A percentile compares a stretch with the other conserved stretches of the same genome.
Evolutionary conservation across 78 protist species (phyloP).

Genomic region (slime mould (Dictyostelium discoideum)): DNA sequence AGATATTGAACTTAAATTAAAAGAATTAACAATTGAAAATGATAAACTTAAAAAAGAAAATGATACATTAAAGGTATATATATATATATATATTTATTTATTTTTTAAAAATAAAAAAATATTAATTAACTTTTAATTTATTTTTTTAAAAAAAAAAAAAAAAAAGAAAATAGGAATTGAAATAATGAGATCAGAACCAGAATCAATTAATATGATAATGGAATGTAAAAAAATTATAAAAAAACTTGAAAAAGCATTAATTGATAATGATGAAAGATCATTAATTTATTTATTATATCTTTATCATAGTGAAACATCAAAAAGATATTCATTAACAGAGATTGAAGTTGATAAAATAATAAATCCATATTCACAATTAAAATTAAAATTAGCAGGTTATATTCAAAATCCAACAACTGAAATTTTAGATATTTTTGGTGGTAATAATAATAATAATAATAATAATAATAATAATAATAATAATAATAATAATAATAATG

Average conservation of each 20-base stretch:
- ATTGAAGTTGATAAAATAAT: neutral
- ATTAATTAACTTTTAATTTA: too few species aligned
- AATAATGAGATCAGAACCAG: neutral
- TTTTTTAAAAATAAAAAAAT: too few species aligned
- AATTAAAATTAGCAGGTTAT: neutral
- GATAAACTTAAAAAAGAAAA: neutral
- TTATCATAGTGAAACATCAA: neutral
- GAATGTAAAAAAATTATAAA: neutral
- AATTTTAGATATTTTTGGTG: neutral
- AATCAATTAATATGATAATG: neutral
- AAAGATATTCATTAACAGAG: neutral
- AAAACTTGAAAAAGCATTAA: neutral
- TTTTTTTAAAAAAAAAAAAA: too few species aligned
- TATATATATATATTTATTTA: too few species aligned
- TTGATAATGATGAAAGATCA: neutral
- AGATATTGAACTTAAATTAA: neutral
- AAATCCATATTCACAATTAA: neutral
- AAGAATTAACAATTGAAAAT: neutral
- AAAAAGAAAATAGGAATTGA: neutral
- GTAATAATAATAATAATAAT: neutral
- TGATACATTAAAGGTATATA: neutral
- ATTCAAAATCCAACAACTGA: neutral
- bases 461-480: too few species aligned
- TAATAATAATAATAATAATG: neutral
- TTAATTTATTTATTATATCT: neutral